phyloP scores from a whole-genome alignment of 2,329 filamentous ascomycete species.

The Massarina eburnea region DNA sequence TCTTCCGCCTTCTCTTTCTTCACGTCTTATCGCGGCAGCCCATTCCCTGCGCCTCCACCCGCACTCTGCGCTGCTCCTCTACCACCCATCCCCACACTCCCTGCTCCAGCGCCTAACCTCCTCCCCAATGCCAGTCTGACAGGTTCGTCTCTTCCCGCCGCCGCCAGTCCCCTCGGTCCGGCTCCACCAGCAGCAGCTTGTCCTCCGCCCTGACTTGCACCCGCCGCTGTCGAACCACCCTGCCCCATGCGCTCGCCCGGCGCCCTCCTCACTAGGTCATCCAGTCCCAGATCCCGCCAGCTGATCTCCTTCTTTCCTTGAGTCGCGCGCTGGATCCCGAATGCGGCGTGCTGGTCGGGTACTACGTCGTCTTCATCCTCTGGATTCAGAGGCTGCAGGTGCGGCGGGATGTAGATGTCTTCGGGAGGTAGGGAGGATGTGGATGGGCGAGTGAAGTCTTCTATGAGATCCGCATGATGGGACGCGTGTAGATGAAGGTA shows the following conservation, averaged over 20 bases:
- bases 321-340: slow-evolving; percentile 80
- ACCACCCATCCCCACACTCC: slow-evolving; percentile 8
- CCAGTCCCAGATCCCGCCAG: slow-evolving; percentile 79
- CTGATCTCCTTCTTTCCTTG: slow-evolving; percentile 70
- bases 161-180: slow-evolving; percentile 6
- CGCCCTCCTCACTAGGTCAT: slow-evolving; percentile 67
- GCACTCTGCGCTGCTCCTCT: slow-evolving; percentile 11
- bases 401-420: slow-evolving; percentile 78
- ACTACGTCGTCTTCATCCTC: slow-evolving; percentile 89
- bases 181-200: neutral
- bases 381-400: slow-evolving; percentile 80
- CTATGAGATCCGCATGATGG: slow-evolving; percentile 76
- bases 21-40: slow-evolving; percentile 35
- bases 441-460: slow-evolving; percentile 53
- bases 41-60: slow-evolving; percentile 30
- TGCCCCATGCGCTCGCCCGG: slow-evolving; percentile 41
- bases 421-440: slow-evolving; percentile 51
- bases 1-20: neutral
- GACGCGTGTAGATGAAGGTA: slow-evolving; percentile 74
- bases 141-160: slow-evolving; percentile 26
- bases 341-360: slow-evolving; percentile 83
- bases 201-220: neutral
- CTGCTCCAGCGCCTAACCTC: slow-evolving; percentile 24
- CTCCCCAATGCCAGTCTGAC: slow-evolving; percentile 33
- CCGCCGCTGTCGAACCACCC: slow-evolving; percentile 3